These are phyloP conservation scores for Pythium graminicola DNA, from an alignment of 352 stramenopile species.

Conservation along the genomic window DNA sequence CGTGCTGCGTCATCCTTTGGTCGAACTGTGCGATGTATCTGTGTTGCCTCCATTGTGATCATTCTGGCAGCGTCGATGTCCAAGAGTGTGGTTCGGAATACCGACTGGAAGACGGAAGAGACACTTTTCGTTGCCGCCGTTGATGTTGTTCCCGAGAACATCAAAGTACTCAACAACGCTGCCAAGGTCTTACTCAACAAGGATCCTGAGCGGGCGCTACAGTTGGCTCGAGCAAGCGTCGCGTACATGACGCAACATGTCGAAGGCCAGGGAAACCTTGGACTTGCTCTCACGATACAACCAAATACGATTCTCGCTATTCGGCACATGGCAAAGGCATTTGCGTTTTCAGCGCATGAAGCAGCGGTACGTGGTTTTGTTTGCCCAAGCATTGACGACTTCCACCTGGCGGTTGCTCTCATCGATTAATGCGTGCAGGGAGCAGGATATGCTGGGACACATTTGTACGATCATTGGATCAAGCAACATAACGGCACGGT, in stretches of 20 bases:
- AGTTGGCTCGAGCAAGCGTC: slow-evolving; percentile 31
- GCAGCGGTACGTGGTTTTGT: slow-evolving; percentile 11
- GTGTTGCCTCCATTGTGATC: slow-evolving; percentile 12
- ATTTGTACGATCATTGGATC: slow-evolving; percentile 16
- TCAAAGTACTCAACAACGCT: slow-evolving; percentile 73
- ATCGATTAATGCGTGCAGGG: too few relatives aligned
- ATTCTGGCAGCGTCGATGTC: slow-evolving; percentile 32
- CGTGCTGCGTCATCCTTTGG: not conserved
- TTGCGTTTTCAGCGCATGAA: slow-evolving; percentile 21
- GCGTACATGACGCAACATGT: slow-evolving; percentile 39
- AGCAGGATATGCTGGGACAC: slow-evolving; percentile 12
- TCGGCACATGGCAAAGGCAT: slow-evolving; percentile 46
- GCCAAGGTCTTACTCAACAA: slow-evolving; percentile 53
- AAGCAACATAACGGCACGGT: not conserved
- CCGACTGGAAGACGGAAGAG: slow-evolving; percentile 55
- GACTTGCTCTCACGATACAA: slow-evolving; percentile 31
- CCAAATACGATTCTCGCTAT: slow-evolving; percentile 31
- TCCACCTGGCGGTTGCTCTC: too few relatives aligned
- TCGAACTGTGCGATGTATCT: not conserved
- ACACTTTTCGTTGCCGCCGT: slow-evolving; percentile 53
- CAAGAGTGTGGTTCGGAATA: slow-evolving; percentile 47
- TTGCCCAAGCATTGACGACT: too few relatives aligned
- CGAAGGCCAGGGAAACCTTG: slow-evolving; percentile 52
- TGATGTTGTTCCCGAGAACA: slow-evolving; percentile 49
- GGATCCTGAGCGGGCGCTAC: slow-evolving; percentile 32